phyloP scores from a whole-genome alignment of 768 basidiomycete species.

The Ephemerocybe angulata region DNA sequence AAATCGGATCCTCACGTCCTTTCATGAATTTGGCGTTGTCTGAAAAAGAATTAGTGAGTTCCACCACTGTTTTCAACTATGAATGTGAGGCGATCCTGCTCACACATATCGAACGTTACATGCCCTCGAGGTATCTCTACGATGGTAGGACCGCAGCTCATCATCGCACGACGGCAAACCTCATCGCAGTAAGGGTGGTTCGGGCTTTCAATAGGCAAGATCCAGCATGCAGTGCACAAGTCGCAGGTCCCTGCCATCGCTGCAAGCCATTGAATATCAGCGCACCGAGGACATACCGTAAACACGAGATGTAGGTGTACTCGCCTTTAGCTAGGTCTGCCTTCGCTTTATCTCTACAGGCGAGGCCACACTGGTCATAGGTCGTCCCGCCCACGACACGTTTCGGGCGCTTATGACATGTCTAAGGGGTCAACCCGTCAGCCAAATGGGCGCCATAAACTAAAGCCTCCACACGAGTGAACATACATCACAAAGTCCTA shows the following conservation, averaged over 20 bases:
- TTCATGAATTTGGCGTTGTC: slow-evolving; percentile 8
- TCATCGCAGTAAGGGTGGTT: slow-evolving; percentile 22
- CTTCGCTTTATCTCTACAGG: slow-evolving; percentile 22
- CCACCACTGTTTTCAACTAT: neutral
- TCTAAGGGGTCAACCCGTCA: too few species aligned
- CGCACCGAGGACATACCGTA: too few species aligned
- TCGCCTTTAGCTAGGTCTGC: neutral
- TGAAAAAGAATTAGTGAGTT: neutral
- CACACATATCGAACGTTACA: slow-evolving; percentile 19
- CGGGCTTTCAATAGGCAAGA: neutral
- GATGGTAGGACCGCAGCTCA: slow-evolving; percentile 16
- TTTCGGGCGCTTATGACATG: too few species aligned
- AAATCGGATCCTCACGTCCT: slow-evolving; percentile 8
- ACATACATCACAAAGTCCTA: slow-evolving; percentile 18
- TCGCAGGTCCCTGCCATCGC: slow-evolving; percentile 14
- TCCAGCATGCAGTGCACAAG: slow-evolving; percentile 26
- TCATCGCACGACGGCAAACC: slow-evolving; percentile 10
- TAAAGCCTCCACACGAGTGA: neutral
- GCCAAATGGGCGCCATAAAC: too few species aligned
- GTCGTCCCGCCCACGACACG: too few species aligned
- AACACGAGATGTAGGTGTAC: too few species aligned
- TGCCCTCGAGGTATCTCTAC: slow-evolving; percentile 28
- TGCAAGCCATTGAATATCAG: neutral
- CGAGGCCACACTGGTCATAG: slow-evolving; percentile 23
- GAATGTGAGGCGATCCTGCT: neutral